Evolutionary conservation across 2,329 filamentous ascomycete genomes (phyloP), one percentile per base, ranked within the genome.

Genomic region (Colletotrichum ledebouriae): DNA sequence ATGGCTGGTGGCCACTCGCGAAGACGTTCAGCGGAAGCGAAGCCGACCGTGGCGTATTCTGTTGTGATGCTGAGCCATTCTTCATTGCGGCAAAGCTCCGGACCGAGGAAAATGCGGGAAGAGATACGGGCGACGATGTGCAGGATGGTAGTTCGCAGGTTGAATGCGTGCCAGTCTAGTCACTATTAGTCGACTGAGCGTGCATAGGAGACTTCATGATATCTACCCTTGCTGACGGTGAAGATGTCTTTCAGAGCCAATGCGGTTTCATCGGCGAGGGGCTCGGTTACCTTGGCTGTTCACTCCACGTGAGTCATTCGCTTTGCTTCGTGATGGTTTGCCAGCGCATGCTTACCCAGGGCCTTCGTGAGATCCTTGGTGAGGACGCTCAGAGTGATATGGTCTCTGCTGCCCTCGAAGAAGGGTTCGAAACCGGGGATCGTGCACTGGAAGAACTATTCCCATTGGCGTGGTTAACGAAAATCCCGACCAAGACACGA

Each of bases 41-140:
- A 78, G 34, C 74, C 73, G 69, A 82, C 75, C n/a, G 80, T 64
- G 9, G 81, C 80, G 69, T 83, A 84, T n/a, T 77, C 74, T 73
- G 82, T 76, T 56, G 80, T 73, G 62, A 84, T 79, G 1, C 80
- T 74, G 22, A 86, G 77, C 84, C 84, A 87, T 42, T 78, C 75
- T 29, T 80, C 73, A 71, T 86, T 80, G 4, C 82, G 81, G 73
- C 82, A 84, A 13, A 85, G 71, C 3, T 77, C 74, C 4, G 74
- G 71, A 6, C 84, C 84, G 2, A 86, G 73, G 69, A 86, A 86
- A 3, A 86, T 79, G 7, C 83, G 78, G 2, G 85, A 83, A 0
- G 85, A 85, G 15, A 86, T 71, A 6, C 83, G 82, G 13, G 84
- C 83, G 12, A 88, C 78, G 11, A 85, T 34, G 12, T 70, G 55